phyloP scores from a whole-genome alignment of 768 basidiomycete species.

The Auriscalpium microsporum region DNA sequence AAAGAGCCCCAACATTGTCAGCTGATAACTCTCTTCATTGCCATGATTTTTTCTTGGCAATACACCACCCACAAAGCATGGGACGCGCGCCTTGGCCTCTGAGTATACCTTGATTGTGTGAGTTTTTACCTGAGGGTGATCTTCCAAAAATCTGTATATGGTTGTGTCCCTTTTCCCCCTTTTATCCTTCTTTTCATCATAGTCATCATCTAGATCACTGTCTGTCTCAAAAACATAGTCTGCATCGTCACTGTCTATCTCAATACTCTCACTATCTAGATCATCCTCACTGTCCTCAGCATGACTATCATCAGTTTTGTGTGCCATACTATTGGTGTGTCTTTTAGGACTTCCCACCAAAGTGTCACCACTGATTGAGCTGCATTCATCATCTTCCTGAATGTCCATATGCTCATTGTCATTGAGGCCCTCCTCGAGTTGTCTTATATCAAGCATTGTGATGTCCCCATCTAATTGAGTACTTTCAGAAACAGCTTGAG shows the following conservation, averaged over 20 bases:
- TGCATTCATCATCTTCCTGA: no score
- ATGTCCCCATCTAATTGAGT: not conserved
- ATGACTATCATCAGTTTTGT: not conserved
- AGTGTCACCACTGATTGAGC: not conserved
- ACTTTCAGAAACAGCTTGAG: no score
- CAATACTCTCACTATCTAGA: not conserved
- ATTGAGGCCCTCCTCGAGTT: no score
- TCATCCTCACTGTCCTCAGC: not conserved
- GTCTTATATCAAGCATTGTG: not conserved
- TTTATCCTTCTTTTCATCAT: not conserved
- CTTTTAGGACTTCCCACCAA: no score
- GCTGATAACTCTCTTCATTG: constrained; percentile 10
- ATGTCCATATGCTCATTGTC: no score
- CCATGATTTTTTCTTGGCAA: constrained; percentile 23
- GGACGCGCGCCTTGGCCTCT: constrained; percentile 8
- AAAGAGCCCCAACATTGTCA: constrained; percentile 12
- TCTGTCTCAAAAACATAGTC: not conserved
- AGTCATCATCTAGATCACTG: not conserved
- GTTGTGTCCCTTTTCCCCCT: not conserved
- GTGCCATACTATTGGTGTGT: not conserved
- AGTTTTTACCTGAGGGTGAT: constrained; percentile 18
- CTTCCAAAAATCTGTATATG: constrained; percentile 6
- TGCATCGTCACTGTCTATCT: not conserved
- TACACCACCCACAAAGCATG: constrained; percentile 23
- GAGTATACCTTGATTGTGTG: constrained; percentile 13